Evolutionary conservation across 192 early-diverging fungal genomes (phyloP), one percentile per base, ranked within the genome.

Genomic region (Linnemannia hyalina): DNA sequence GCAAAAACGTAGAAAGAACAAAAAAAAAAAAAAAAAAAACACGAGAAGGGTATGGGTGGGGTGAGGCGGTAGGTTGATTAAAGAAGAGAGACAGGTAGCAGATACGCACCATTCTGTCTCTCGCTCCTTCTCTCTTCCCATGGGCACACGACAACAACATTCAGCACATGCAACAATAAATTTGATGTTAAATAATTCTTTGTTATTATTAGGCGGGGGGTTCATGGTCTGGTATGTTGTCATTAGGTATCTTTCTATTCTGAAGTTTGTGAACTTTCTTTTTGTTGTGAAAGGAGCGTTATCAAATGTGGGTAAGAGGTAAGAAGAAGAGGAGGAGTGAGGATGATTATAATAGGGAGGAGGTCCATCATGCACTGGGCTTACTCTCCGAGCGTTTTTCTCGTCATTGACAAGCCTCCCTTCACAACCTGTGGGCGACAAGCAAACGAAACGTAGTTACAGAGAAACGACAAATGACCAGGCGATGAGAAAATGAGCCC

Each of bases 91-190:
- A 23, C 11, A 65, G n/a, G 4, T 9, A 65, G 4, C 13, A 32
- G 11, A 32, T 26, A 32, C 26, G 8, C 29, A 65, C 26, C 3
- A 26, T 26, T 60, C 26, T 29, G 11, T 32, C 60, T n/a, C 60
- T 63, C 60, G 4, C 60, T 63, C n/a, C n/a, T 26, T 29, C 57
- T 4, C 60, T 65, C 26, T 32, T 65, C 29, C 55, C 4, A 29
- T 32, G n/a, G n/a, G 29, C 29, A 29, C 29, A 32, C n/a, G 26
- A 55, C 54, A 55, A 55, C 54, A 55, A 15, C 13, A 46, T 9
- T 15, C 44, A 55, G n/a, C 54, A 23, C 57, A 65, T 65, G 60
- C 60, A 32, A 32, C 60, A 65, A 65, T 65, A 65, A 65, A 65
- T 32, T 26, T 3, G 11, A 11, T 29, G 10, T 26, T 32, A 65